Base-by-base conservation (phyloP, 192 early-diverging fungal genomes). In the Lunasporangiospora selenospora region DNA sequence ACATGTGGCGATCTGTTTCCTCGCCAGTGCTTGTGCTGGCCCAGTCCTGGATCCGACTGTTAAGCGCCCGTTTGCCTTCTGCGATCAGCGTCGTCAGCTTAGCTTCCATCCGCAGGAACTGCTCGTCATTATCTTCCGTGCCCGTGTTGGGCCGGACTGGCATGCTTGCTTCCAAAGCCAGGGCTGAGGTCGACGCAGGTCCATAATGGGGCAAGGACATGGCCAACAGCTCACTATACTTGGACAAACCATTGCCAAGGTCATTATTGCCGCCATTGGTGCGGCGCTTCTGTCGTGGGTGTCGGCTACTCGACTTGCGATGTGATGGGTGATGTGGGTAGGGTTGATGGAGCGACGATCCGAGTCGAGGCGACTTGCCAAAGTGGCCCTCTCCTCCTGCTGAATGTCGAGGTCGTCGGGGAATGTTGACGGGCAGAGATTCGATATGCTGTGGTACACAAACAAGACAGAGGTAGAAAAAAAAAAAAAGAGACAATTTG, bases 41-140 rank as follows among this genome's bases (percentile, higher is more conserved):
- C 59, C 60, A 73, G 43, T 50, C 48, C 12, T 53, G 37, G n/a
- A 73, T 73, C 29, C 59, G 59, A 30, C 54, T 62, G 13, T 38
- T 62, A 32, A 76, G 36, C 2, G 75, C 75, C 0, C 65, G 65
- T 46, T 66, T 76, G 34, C 75, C 75, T n/a, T 62, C 64, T 6
- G 75, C 75, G 32, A 76, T 76, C 48, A 76, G 32, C 5, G 37
- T 63, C 5, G 26, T 67, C 5, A 76, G 48, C 21, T 67, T 49
- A 19, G 64, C 75, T 30, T 76, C 75, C 75, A 76, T 76, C 39
- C 75, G 61, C 52, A 67, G 39, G 46, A 76, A 66, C 45, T 62
- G 58, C n/a, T 67, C 60, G 23, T 76, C 75, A 32, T 62, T 67
- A 34, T 66, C 75, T 34, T 76, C 75, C 9, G 75, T 76, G 15